phyloP scores from a whole-genome alignment of 768 basidiomycete species.

The Rhizopogon vesiculosus region DNA sequence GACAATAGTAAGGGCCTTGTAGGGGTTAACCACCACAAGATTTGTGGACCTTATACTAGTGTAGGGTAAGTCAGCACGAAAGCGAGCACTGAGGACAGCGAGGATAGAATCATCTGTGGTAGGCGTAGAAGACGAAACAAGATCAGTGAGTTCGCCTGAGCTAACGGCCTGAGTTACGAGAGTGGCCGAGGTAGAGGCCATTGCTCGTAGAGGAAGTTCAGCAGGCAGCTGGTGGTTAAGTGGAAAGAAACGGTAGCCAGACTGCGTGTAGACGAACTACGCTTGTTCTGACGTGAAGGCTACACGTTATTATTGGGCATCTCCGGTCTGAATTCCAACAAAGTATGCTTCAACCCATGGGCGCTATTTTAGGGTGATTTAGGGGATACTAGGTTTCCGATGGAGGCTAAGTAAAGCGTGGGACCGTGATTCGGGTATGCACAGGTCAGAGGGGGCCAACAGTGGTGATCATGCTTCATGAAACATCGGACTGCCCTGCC shows the following conservation, averaged over 20 bases:
- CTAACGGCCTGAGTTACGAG: slow-evolving; percentile 31
- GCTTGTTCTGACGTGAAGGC: slow-evolving; percentile 1
- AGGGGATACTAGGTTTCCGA: not conserved
- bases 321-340: slow-evolving; percentile 2
- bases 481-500: not conserved
- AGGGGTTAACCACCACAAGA: slow-evolving; percentile 57
- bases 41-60: slow-evolving; percentile 44
- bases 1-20: slow-evolving; percentile 50
- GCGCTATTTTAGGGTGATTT: not conserved
- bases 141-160: slow-evolving; percentile 46
- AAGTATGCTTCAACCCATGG: not conserved
- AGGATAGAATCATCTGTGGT: slow-evolving; percentile 52
- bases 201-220: slow-evolving; percentile 15
- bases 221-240: slow-evolving; percentile 11
- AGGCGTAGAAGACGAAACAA: slow-evolving; percentile 32
- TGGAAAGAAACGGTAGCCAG: slow-evolving; percentile 6
- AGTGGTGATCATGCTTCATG: too few species aligned
- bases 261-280: slow-evolving; percentile 4
- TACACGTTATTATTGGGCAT: slow-evolving; percentile 15
- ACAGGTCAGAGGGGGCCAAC: not conserved
- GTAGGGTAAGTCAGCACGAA: slow-evolving; percentile 54
- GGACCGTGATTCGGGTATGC: slow-evolving; percentile 6
- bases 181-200: slow-evolving; percentile 35
- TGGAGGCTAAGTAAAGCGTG: slow-evolving; percentile 10
- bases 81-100: slow-evolving; percentile 49